Evolutionary conservation across 257 asterid species (phyloP).

Genomic region (Phtheirospermum japonicum): DNA sequence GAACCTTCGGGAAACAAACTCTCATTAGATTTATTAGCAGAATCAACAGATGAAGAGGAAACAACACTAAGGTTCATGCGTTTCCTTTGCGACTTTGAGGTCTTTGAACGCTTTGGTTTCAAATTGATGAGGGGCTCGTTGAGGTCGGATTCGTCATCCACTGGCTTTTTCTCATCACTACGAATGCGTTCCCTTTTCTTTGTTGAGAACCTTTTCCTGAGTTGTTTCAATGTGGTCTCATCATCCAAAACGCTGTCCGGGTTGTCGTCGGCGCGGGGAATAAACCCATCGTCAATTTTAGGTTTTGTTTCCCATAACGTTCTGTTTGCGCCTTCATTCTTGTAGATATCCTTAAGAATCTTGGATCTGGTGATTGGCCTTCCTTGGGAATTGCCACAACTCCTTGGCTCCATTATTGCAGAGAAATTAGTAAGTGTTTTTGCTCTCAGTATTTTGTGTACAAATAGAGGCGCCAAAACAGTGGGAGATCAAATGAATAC

Average conservation of each 20-base stretch:
- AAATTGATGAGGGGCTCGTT: conserved; percentile 47
- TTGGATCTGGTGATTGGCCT: conserved; percentile 42
- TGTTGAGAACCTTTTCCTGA: conserved; percentile 38
- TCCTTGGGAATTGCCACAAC: conserved; percentile 40
- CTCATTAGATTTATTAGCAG: conserved; percentile 34
- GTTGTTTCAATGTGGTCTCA: conserved; percentile 63
- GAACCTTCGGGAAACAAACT: conserved; percentile 33
- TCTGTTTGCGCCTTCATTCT: conserved; percentile 44
- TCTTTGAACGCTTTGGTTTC: conserved; percentile 45
- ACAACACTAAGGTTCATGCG: conserved; percentile 19
- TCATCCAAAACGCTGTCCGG: conserved; percentile 38
- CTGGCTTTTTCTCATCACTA: conserved; percentile 28
- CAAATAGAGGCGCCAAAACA: conserved; percentile 24
- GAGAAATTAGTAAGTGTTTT: not conserved
- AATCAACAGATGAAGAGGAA: conserved; percentile 26
- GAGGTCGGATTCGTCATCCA: conserved; percentile 56
- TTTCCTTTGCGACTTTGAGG: conserved; percentile 45
- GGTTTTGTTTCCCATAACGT: conserved; percentile 34
- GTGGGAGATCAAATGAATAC: too few relatives aligned
- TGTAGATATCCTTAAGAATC: conserved; percentile 45
- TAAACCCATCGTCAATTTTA: conserved; percentile 29
- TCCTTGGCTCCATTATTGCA: conserved; percentile 48
- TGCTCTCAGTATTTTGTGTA: conserved; percentile 16
- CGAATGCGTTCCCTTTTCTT: conserved; percentile 55
- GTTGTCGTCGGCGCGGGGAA: conserved; percentile 26